phyloP scores from a whole-genome alignment of 108 stramenopile species.

The Nitzschia putrida region DNA sequence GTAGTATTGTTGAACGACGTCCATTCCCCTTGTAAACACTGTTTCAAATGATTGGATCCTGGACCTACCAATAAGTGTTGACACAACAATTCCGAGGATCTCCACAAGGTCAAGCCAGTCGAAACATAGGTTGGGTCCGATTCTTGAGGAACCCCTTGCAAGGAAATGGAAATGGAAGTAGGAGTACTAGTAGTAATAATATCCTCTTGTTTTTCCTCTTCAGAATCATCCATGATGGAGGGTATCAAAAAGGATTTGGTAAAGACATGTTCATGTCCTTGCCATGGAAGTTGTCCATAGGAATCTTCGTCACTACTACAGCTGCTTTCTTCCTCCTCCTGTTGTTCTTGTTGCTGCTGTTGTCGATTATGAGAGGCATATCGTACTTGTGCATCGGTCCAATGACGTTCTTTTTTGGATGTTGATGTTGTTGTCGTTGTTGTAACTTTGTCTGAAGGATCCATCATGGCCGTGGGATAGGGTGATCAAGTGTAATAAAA shows the following conservation, averaged over 20 bases:
- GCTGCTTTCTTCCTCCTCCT: slow-evolving; percentile 16
- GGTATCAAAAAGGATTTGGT: slow-evolving; percentile 4
- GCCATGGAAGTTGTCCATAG: neutral
- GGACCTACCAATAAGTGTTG: slow-evolving; percentile 45
- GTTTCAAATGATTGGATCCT: slow-evolving; percentile 8
- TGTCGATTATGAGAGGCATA: slow-evolving; percentile 15
- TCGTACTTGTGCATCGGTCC: slow-evolving; percentile 37
- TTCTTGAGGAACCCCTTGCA: slow-evolving; percentile 56
- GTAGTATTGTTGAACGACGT: no score
- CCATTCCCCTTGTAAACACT: neutral
- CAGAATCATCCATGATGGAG: no score
- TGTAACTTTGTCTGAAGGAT: neutral
- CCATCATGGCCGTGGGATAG: no score
- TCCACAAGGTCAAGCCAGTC: slow-evolving; percentile 78
- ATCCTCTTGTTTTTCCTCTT: neutral
- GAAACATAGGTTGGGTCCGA: slow-evolving; percentile 66
- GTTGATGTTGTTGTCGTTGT: neutral
- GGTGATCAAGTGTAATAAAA: no score
- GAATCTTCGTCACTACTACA: slow-evolving; percentile 2
- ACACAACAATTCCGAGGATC: slow-evolving; percentile 61
- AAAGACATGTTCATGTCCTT: slow-evolving; percentile 16
- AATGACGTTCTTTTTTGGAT: slow-evolving; percentile 14
- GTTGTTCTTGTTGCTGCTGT: slow-evolving; percentile 10
- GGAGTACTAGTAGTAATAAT: neutral
- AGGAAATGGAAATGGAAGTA: slow-evolving; percentile 35